A percentile compares a stretch with the other conserved stretches of the same genome.
Evolutionary conservation across 805 yeast species (phyloP).

Genomic region (Yarrowia bubula): DNA sequence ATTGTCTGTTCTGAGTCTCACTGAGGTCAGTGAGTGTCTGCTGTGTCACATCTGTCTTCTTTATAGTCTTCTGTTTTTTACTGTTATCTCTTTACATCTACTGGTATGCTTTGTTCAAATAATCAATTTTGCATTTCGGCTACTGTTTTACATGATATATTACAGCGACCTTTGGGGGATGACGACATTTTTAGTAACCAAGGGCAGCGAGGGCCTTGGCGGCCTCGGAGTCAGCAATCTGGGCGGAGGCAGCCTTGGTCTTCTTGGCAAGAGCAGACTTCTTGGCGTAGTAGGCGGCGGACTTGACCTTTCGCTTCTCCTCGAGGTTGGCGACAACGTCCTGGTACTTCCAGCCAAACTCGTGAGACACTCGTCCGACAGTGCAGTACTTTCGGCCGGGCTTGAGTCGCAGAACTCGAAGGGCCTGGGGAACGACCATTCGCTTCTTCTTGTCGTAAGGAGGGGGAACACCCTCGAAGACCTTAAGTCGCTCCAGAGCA

Average conservation of each 20-base stretch:
- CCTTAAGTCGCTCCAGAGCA: conserved; percentile 98
- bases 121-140: conserved; percentile 17
- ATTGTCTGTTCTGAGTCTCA: too few relatives aligned
- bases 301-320: conserved; percentile 98
- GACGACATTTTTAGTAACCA: conserved; percentile 73
- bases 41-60: too few relatives aligned
- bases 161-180: conserved; percentile 12
- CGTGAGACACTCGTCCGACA: conserved; percentile 90
- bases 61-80: too few relatives aligned
- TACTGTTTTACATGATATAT: neutral
- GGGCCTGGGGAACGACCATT: conserved; percentile 99
- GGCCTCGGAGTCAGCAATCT: conserved; percentile 87
- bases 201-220: conserved; percentile 91
- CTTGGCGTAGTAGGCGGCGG: conserved; percentile 98
- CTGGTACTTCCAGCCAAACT: conserved; percentile 99
- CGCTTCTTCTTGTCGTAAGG: conserved; percentile 99
- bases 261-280: conserved; percentile 95
- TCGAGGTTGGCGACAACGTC: conserved; percentile 95
- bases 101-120: too few relatives aligned
- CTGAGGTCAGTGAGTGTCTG: too few relatives aligned
- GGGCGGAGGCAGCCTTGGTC: conserved; percentile 78
- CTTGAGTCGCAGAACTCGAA: conserved; percentile 97
- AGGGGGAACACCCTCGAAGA: conserved; percentile 99
- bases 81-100: too few relatives aligned
- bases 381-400: conserved; percentile 99